phyloP scores from a whole-genome alignment of 2,329 filamentous ascomycete genomes.

The Cadophora sp. region DNA sequence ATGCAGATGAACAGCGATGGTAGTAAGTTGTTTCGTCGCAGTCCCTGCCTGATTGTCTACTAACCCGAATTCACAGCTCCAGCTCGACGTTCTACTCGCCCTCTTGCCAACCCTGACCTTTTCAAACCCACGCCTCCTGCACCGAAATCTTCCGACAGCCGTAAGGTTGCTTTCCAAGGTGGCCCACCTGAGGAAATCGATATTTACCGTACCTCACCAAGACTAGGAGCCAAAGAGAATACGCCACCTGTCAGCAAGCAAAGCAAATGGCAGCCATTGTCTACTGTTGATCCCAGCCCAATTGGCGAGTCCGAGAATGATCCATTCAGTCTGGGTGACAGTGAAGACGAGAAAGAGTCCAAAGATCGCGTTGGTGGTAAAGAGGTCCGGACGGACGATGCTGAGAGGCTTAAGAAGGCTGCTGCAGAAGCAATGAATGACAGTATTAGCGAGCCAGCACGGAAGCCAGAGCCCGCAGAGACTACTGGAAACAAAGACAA shows the following conservation, averaged over 20 bases:
- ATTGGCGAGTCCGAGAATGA: constrained; percentile 89
- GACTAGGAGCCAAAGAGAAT: constrained; percentile 58
- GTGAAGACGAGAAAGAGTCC: constrained; percentile 85
- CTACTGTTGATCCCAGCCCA: constrained; percentile 82
- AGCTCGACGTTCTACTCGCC: constrained; percentile 63
- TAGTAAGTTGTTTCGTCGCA: constrained; percentile 53
- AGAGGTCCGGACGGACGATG: constrained; percentile 60
- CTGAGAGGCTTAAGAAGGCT: constrained; percentile 68
- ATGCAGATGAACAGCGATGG: constrained; percentile 69
- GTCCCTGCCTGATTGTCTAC: not conserved
- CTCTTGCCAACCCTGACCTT: constrained; percentile 77
- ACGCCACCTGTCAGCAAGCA: constrained; percentile 63
- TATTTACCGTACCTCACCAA: constrained; percentile 72
- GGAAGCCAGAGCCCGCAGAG: constrained; percentile 42
- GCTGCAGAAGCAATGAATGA: constrained; percentile 56
- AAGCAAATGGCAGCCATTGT: constrained; percentile 98
- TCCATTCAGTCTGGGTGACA: constrained; percentile 94
- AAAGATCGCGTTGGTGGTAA: constrained; percentile 61
- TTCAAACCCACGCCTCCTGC: constrained; percentile 70
- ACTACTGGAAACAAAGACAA: constrained; percentile 42
- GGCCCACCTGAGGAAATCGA: constrained; percentile 76
- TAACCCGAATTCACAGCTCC: constrained; percentile 50
- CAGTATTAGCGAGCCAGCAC: constrained; percentile 44
- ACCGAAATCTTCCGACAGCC: constrained; percentile 51
- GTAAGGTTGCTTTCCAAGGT: constrained; percentile 62